Evolutionary conservation across 768 basidiomycete genomes (phyloP).

Genomic region (Coprinellus micaceus): DNA sequence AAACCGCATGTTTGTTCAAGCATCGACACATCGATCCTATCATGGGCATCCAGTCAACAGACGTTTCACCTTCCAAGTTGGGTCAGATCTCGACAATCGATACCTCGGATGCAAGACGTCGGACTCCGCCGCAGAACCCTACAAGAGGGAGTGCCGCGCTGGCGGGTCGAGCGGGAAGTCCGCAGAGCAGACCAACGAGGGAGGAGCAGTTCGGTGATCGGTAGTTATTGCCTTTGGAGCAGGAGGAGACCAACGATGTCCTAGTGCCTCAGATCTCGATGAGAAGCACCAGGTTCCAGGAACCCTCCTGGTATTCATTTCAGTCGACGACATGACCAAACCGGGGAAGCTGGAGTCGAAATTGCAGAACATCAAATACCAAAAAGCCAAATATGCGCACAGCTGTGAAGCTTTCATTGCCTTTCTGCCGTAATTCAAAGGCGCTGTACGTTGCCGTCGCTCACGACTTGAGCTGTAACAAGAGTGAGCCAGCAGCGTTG

Average conservation of each 20-base stretch:
- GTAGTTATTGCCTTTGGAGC: background rate
- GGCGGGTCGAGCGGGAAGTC: conserved; percentile 3
- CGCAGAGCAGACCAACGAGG: background rate
- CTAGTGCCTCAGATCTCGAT: conserved; percentile 7
- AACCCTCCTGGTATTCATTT: background rate
- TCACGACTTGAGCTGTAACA: background rate
- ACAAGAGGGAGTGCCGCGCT: conserved; percentile 1
- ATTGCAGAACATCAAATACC: background rate
- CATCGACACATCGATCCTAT: conserved; percentile 11
- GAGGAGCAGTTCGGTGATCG: conserved; percentile 8
- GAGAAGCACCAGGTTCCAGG: conserved; percentile 6
- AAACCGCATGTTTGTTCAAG: conserved; percentile 36
- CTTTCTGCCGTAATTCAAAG: background rate
- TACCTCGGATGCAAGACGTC: conserved; percentile 17
- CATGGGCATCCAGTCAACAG: background rate
- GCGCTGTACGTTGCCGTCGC: background rate
- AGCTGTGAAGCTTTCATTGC: background rate
- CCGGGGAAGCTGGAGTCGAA: background rate
- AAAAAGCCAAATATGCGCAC: background rate
- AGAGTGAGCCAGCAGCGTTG: conserved; percentile 1
- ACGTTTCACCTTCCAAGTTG: conserved; percentile 4
- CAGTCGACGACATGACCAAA: conserved; percentile 2
- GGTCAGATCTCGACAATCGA: conserved; percentile 18
- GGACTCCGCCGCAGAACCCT: conserved; percentile 4
- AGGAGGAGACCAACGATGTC: conserved; percentile 4